Evolutionary conservation across 805 yeast species (phyloP).

Genomic region (Candida patagonica): DNA sequence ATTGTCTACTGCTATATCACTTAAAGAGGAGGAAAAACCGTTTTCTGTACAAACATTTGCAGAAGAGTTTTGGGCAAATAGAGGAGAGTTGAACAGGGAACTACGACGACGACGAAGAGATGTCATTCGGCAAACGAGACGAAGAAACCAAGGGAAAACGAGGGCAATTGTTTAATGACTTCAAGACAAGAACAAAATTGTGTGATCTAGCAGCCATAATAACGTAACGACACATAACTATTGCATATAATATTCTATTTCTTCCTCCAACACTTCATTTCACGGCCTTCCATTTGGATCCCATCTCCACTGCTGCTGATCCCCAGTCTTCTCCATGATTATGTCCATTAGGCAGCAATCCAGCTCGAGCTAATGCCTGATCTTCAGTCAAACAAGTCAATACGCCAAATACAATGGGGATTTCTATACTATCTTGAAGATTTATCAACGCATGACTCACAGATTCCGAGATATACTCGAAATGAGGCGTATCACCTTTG

Average conservation of each 20-base stretch:
- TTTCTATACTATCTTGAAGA: constrained; percentile 55
- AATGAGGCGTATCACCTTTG: constrained; percentile 97
- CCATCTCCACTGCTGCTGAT: constrained; percentile 97
- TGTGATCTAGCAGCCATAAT: neutral
- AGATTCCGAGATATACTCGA: constrained; percentile 91
- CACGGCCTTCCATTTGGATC: constrained; percentile 19
- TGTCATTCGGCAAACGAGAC: constrained; percentile 48
- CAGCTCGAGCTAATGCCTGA: constrained; percentile 91
- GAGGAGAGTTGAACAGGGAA: constrained; percentile 72
- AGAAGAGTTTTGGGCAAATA: constrained; percentile 68
- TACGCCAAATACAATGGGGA: constrained; percentile 89
- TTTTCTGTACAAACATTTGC: constrained; percentile 47
- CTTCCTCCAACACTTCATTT: neutral
- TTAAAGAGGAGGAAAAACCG: neutral
- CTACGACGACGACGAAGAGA: constrained; percentile 72
- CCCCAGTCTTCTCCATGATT: constrained; percentile 99
- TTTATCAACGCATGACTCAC: constrained; percentile 79
- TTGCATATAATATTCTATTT: neutral
- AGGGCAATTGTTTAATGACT: neutral
- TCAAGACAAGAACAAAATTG: neutral
- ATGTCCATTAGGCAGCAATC: constrained; percentile 65
- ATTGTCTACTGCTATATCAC: constrained; percentile 12
- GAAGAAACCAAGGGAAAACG: constrained; percentile 22
- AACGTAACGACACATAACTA: neutral
- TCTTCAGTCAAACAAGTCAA: constrained; percentile 89